Conservation (phyloP, 129 eudicot genomes). For the Flaveria brownii region DNA sequence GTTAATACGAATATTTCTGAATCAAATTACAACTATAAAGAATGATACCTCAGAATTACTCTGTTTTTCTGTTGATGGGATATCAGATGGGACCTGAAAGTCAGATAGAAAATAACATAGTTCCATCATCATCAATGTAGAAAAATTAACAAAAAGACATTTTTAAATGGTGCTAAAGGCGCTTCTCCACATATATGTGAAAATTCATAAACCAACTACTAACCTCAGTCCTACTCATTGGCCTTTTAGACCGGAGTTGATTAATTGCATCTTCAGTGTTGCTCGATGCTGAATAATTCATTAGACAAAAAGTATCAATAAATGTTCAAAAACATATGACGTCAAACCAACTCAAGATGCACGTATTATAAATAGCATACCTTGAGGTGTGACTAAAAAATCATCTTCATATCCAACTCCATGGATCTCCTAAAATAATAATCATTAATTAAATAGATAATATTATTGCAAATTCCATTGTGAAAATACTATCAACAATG, state of each 20-base stretch:
- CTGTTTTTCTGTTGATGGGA: conserved; percentile 56
- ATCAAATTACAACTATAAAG: not conserved
- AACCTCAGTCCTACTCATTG: conserved; percentile 82
- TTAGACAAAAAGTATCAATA: conserved; percentile 10
- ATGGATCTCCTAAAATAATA: conserved; percentile 55
- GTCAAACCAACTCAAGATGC: not conserved
- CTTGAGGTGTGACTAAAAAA: conserved; percentile 47
- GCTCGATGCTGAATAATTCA: conserved; percentile 45
- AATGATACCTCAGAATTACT: conserved; percentile 58
- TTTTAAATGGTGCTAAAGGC: not conserved
- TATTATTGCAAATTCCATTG: not conserved
- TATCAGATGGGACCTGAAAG: conserved; percentile 78
- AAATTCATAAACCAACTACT: conserved; percentile 26
- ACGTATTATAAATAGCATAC: conserved; percentile 29
- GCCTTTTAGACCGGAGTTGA: conserved; percentile 76
- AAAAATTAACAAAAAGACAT: not conserved
- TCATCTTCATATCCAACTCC: conserved; percentile 60
- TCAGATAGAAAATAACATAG: not conserved
- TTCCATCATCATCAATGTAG: not conserved
- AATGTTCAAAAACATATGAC: not conserved
- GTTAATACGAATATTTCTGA: no score
- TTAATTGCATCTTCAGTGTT: conserved; percentile 78
- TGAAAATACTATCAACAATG: not conserved
- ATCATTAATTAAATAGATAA: not conserved
- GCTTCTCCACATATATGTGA: not conserved